Percentiles rank a stretch among this genome's conserved stretches.
phyloP scores from a whole-genome alignment of 257 asterid genomes.

The Solanum acaule region DNA sequence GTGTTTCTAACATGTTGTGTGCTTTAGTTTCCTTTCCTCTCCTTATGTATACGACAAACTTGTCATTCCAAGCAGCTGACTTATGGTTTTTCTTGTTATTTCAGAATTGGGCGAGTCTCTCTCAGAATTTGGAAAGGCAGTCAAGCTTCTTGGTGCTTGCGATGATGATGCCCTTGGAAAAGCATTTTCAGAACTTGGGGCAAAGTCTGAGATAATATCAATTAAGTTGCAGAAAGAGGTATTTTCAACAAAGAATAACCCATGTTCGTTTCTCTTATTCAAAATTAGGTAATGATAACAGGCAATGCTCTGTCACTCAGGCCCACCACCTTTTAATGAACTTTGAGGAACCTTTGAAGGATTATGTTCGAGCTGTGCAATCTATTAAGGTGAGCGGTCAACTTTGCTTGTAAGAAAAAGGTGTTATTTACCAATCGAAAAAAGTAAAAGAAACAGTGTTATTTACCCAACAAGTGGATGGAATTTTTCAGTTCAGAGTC shows the following conservation, averaged over 20 bases:
- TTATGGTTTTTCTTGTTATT: not conserved
- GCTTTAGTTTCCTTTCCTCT: not conserved
- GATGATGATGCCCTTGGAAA: conserved; percentile 85
- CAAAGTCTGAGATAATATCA: conserved; percentile 69
- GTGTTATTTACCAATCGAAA: not conserved
- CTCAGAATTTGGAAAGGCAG: conserved; percentile 90
- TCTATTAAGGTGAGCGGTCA: conserved; percentile 69
- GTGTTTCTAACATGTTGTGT: not conserved
- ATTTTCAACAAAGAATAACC: not conserved
- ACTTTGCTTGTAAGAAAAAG: not conserved
- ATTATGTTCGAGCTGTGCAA: conserved; percentile 94
- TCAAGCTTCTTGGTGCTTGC: conserved; percentile 73
- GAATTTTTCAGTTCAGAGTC: not conserved
- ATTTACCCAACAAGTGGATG: not conserved
- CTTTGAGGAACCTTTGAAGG: conserved; percentile 94
- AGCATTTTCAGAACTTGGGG: conserved; percentile 88
- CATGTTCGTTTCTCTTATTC: not conserved
- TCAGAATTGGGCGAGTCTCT: conserved; percentile 90
- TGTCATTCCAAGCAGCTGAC: not conserved
- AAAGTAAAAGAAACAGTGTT: not conserved
- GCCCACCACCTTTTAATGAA: conserved; percentile 94
- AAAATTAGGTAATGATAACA: not conserved
- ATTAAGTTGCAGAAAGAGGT: conserved; percentile 82
- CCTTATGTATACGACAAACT: not conserved
- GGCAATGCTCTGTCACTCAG: conserved; percentile 20